Percentiles rank a stretch among this genome's conserved stretches.
Evolutionary conservation across 371 early-diverging fungal genomes (phyloP).

Genomic region (Capniomyces stellatus): DNA sequence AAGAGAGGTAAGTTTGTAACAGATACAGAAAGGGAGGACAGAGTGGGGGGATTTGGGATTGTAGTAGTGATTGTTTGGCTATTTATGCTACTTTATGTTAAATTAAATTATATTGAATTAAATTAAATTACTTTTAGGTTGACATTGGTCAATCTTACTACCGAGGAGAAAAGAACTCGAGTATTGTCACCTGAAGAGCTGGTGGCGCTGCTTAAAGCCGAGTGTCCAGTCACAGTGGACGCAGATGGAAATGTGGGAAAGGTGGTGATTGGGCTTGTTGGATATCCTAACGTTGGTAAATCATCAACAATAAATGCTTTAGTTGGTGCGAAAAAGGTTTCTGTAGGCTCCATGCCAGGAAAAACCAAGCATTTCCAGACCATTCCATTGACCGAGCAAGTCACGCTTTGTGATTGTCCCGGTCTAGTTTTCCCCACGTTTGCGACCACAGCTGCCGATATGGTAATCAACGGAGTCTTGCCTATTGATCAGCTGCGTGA

Average conservation of each 20-base stretch:
- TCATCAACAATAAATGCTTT: constrained; percentile 98
- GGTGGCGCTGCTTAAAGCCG: constrained; percentile 27
- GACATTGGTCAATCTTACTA: constrained; percentile 1
- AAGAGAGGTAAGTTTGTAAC: not conserved
- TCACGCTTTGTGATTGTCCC: constrained; percentile 97
- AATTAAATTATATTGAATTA: no score
- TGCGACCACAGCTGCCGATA: constrained; percentile 93
- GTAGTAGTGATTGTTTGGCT: no score
- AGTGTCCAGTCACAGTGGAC: constrained; percentile 28
- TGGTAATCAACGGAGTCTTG: constrained; percentile 96
- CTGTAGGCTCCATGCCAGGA: constrained; percentile 97
- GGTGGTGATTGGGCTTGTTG: constrained; percentile 89
- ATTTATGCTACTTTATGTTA: no score
- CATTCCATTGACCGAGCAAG: constrained; percentile 56
- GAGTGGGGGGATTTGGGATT: no score
- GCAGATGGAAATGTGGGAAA: constrained; percentile 22
- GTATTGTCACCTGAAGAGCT: constrained; percentile 41
- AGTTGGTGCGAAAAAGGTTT: constrained; percentile 85
- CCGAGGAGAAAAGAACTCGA: constrained; percentile 22
- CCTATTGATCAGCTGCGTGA: constrained; percentile 98
- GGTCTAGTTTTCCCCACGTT: constrained; percentile 99
- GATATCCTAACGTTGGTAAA: constrained; percentile 99
- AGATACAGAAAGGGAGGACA: not conserved
- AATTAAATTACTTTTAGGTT: constrained; percentile 5
- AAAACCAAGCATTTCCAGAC: constrained; percentile 99